Base-by-base conservation (phyloP, 345 rosid genomes). In the Syzygium oleosum region DNA sequence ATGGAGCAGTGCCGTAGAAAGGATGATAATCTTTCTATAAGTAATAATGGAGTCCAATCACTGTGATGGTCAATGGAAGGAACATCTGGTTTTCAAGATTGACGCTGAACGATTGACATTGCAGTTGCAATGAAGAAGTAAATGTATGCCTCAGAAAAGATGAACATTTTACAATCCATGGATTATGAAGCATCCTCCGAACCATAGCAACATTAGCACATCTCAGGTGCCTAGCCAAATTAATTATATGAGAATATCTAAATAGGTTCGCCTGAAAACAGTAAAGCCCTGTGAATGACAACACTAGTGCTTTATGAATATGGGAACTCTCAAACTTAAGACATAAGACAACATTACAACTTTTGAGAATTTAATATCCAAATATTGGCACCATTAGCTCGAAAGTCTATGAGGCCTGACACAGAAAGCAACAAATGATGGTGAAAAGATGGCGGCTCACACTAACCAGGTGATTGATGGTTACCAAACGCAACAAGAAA, bases 401-500 rank as follows among this genome's bases (percentile, higher is more conserved):
- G 12, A 68, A 34, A 8, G 46, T 34, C 46, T 17, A 23, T 4
- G 9, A 68, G 25, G 46, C 23, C 25, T 73, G 80, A 9, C 25
- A 34, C 5, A 4, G 2, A 34, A 73, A 34, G 80, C 80, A 73
- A 73, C 85, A 51, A 52, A 34, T 73, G 80, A 34, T 17, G 38
- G 80, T 7, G 7, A 79, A 29, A 52, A 27, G 63, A 51, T 88
- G 5, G 58, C 38, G 11, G 51, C 38, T 21, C 84, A 61, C 21
- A 23, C 84, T n/a, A 94, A 96, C 99, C 99, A 58, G 99, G 99
- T 85, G 99, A 98, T 88, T 98, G 99, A 54, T 98, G 99, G 90
- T 98, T 98, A 88, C 99, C 99, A 90, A 96, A 98, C 85, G 99
- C 96, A 88, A 98, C 99, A 84, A 98, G 98, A 91, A 95, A 98